Conservation (phyloP, 2,329 filamentous ascomycete genomes). For the Alternaria angustiovoidea region DNA sequence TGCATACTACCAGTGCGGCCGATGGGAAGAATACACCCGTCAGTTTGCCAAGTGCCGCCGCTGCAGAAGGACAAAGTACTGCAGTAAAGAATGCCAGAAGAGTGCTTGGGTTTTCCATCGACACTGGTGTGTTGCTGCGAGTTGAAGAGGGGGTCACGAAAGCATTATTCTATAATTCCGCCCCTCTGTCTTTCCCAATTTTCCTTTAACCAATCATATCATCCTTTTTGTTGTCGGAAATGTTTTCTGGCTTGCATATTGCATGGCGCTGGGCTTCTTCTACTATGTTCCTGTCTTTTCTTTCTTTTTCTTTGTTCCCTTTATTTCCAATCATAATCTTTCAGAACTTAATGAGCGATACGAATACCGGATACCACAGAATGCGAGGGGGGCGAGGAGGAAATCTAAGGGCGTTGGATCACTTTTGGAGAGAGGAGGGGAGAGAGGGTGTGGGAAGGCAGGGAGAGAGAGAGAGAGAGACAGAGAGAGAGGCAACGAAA, state of each 20-base stretch:
- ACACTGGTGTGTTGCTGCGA: constrained; percentile 91
- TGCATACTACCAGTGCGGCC: constrained; percentile 96
- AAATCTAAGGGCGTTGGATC: constrained; percentile 35
- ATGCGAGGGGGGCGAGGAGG: constrained; percentile 22
- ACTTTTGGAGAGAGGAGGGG: constrained; percentile 12
- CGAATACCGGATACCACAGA: constrained; percentile 51
- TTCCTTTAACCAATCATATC: no score
- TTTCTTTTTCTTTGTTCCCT: constrained; percentile 10
- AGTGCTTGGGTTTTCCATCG: constrained; percentile 98
- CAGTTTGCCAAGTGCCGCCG: constrained; percentile 98
- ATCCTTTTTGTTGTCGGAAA: constrained; percentile 21
- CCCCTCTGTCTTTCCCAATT: no score
- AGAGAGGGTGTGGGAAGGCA: constrained; percentile 8
- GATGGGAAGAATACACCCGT: constrained; percentile 96
- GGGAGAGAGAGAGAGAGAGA: background rate
- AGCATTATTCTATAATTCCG: constrained; percentile 30
- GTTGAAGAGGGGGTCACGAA: constrained; percentile 17
- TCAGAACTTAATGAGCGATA: constrained; percentile 50
- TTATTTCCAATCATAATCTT: constrained; percentile 38
- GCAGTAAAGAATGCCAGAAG: constrained; percentile 99
- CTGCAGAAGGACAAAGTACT: constrained; percentile 96
- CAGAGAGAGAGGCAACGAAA: constrained; percentile 4
- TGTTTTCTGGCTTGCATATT: constrained; percentile 51
- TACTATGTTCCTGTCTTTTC: background rate
- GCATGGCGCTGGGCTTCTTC: constrained; percentile 49